These are phyloP conservation scores for Thielaviopsis musarum DNA, from an alignment of 2,329 filamentous ascomycete genomes.

Conservation along the genomic window DNA sequence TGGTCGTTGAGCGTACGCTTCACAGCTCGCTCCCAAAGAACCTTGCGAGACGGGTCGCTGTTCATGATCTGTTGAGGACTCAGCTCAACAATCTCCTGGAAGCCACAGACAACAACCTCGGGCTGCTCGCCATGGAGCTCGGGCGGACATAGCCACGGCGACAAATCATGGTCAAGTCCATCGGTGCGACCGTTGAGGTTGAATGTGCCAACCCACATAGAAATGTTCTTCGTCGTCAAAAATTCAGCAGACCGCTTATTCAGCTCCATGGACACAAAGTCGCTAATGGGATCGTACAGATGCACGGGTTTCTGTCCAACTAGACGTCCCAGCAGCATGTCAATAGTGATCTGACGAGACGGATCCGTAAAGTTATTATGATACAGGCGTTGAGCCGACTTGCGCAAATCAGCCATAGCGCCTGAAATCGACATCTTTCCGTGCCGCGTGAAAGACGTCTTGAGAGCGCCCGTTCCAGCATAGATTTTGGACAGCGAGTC, in stretches of 20 bases:
- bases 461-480: constrained; percentile 86
- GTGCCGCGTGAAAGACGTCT: constrained; percentile 83
- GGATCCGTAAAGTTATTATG: constrained; percentile 98
- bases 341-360: constrained; percentile 81
- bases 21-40: constrained; percentile 74
- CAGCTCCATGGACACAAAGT: constrained; percentile 68
- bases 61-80: constrained; percentile 99
- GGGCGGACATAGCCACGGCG: constrained; percentile 66
- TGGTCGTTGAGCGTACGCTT: constrained; percentile 58
- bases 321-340: constrained; percentile 72
- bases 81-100: constrained; percentile 96
- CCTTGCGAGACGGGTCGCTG: constrained; percentile 73
- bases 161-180: constrained; percentile 63
- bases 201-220: constrained; percentile 72
- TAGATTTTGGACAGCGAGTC: constrained; percentile 91
- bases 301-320: constrained; percentile 72
- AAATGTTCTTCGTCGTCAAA: constrained; percentile 55
- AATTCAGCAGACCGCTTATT: constrained; percentile 52
- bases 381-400: constrained; percentile 84
- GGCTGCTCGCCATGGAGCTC: constrained; percentile 44
- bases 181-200: constrained; percentile 82
- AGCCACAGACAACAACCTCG: constrained; percentile 77
- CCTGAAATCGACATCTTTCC: constrained; percentile 94
- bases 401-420: constrained; percentile 84
- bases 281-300: constrained; percentile 86